These are phyloP conservation scores for Aspergillus chevalieri DNA, from an alignment of 2,329 filamentous ascomycete genomes.

Conservation along the genomic window DNA sequence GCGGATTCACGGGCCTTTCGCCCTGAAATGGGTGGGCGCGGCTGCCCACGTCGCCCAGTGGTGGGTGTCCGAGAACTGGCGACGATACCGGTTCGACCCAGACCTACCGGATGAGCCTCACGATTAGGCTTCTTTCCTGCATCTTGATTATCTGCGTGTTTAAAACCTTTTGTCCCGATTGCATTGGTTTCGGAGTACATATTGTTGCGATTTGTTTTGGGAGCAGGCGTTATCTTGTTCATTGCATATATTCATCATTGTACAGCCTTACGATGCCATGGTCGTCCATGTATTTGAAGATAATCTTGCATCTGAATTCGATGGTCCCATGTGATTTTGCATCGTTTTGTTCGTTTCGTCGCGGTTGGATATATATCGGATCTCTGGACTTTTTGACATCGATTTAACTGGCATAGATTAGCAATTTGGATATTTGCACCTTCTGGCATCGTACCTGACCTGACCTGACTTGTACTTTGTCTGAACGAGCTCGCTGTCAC, in stretches of 20 bases:
- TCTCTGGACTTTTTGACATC: neutral
- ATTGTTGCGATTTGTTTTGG: neutral
- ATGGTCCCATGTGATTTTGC: neutral
- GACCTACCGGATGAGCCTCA: neutral
- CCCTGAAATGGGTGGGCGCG: slow-evolving; percentile 19
- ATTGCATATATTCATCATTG: neutral
- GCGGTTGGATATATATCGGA: neutral
- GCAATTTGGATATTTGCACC: no score
- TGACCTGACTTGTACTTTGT: no score
- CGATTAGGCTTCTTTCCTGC: neutral
- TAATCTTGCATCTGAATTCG: neutral
- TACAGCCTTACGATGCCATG: neutral
- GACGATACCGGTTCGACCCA: slow-evolving; percentile 15
- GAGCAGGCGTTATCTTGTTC: neutral
- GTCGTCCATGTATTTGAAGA: neutral
- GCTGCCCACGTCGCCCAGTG: slow-evolving; percentile 23
- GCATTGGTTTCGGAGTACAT: neutral
- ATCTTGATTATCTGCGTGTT: neutral
- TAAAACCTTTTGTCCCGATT: neutral
- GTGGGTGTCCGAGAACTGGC: slow-evolving; percentile 28
- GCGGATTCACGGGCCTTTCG: slow-evolving; percentile 13
- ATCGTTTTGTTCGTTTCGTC: no score
- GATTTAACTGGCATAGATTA: no score
- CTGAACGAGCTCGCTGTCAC: no score
- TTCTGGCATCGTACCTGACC: no score